These are phyloP conservation scores for Spongospora subterranea DNA, from an alignment of 208 protist genomes.

Conservation along the genomic window DNA sequence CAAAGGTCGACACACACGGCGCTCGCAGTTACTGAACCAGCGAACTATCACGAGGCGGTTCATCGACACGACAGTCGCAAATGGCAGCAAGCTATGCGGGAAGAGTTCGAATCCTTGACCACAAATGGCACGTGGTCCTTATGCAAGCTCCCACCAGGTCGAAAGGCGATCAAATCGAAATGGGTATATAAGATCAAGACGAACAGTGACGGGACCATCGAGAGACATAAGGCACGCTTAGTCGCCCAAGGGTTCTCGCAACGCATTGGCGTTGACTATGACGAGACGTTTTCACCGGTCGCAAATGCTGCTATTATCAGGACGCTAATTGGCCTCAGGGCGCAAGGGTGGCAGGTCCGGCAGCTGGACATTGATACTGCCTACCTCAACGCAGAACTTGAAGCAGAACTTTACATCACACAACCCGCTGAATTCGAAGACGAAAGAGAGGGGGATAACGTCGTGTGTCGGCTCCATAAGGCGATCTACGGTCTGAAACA, in stretches of 20 bases:
- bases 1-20: neutral
- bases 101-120: neutral
- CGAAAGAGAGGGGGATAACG: neutral
- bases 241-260: neutral
- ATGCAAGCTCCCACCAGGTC: neutral
- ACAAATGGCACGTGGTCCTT: neutral
- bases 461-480: neutral
- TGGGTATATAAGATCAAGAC: neutral
- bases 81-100: neutral
- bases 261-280: neutral
- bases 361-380: neutral
- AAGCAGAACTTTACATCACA: neutral
- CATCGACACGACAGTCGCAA: neutral
- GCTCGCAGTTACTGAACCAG: neutral
- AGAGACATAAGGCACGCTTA: neutral
- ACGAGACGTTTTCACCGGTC: neutral
- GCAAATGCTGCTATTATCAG: neutral
- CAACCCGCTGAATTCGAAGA: neutral
- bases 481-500: neutral
- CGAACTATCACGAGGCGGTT: neutral
- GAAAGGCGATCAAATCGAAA: neutral
- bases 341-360: neutral
- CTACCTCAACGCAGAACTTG: neutral
- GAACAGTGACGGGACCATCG: neutral
- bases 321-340: neutral